phyloP scores from a whole-genome alignment of 1,139 yeast species.

The Diutina rugosa region DNA sequence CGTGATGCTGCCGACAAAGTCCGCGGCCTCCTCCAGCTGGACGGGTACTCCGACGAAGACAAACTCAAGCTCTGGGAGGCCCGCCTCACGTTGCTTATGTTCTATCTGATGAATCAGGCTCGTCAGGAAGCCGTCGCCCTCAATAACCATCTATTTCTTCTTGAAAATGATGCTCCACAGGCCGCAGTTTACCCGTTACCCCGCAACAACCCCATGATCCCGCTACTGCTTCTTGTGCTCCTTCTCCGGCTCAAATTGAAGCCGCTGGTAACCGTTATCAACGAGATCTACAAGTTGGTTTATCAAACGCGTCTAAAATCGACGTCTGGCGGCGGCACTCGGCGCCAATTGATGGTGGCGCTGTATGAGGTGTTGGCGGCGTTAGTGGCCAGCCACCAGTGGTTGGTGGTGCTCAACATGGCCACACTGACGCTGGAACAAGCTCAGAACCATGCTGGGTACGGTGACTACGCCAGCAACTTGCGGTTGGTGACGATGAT shows the following conservation, averaged over 20 bases:
- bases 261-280: conserved; percentile 22
- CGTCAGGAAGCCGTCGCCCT: conserved; percentile 25
- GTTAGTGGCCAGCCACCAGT: not conserved
- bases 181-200: conserved; percentile 23
- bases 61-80: conserved; percentile 23
- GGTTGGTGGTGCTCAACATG: not conserved
- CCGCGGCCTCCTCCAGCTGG: not conserved
- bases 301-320: conserved; percentile 21
- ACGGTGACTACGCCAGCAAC: conserved; percentile 3
- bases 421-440: not conserved
- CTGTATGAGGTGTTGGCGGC: not conserved
- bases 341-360: not conserved
- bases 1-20: not conserved
- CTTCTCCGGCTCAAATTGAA: conserved; percentile 24
- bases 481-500: conserved; percentile 4
- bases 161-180: conserved; percentile 13
- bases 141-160: conserved; percentile 22
- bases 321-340: not conserved
- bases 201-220: conserved; percentile 15
- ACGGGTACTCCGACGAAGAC: not conserved
- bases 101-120: conserved; percentile 18
- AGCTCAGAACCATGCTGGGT: not conserved
- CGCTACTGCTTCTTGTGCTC: conserved; percentile 14
- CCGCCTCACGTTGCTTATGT: conserved; percentile 19
- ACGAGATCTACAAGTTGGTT: conserved; percentile 27